Evolutionary conservation across 768 basidiomycete genomes (phyloP), one percentile per base, ranked within the genome.

Genomic region (Lyophyllum semitale): DNA sequence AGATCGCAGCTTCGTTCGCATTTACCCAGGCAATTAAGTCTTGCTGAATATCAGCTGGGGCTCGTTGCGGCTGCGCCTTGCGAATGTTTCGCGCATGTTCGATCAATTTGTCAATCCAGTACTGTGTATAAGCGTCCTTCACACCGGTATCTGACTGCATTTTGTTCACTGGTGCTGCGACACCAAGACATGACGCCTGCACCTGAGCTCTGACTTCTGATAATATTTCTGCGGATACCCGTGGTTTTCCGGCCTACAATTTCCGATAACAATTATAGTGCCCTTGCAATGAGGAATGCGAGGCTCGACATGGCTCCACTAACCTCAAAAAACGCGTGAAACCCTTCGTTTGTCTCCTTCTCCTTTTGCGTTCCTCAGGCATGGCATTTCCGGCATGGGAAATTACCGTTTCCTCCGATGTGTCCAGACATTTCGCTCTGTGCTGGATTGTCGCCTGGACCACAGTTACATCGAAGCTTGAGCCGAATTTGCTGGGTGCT

Each of bases 361-460:
- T 63, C 35, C 46, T 68, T 61, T 23, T 69, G 63, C 0, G 68
- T 62, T 0, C 78, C 73, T 1, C 79, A 73, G 12, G 68, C 66
- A 40, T 65, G 1, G 42, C 77, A 80, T 59, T 73, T 76, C 1
- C 70, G 59, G 49, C 80, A 83, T 3, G 65, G 69, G 7, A 64
- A 55, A 35, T 80, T 81, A 11, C 76, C 75, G 0, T 69, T 65
- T 0, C 66, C 61, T 0, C 79, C 76, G 35, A 74, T 76, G 27
- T 82, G 80, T 0, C 69, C 68, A 4, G 65, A 69, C 1, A 60
- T 55, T 54, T 77, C 71, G 46, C 72, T 71, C 53, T 76, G 74
- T 38, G 72, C 63, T 0, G 75, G 77, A 55, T 78, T 79, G 48
- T 78, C 74, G 0, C 70, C 74, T 0, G 71, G 71, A 0, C 59